These are phyloP conservation scores for Leccinum subrobustum DNA, from an alignment of 1,284 basidiomycete species.

Conservation along the genomic window DNA sequence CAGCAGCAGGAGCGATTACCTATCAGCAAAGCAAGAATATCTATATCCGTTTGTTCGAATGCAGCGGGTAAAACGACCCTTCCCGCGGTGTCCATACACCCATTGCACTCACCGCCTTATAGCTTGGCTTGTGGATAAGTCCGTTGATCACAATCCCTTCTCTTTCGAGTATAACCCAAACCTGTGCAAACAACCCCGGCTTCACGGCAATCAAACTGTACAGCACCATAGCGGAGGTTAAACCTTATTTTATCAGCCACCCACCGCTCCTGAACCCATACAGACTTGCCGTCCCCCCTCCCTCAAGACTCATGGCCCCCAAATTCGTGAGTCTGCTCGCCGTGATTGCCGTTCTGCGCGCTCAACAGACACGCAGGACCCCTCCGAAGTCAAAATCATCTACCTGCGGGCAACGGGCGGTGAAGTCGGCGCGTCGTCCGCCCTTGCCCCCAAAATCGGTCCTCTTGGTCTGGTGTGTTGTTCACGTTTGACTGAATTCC, in stretches of 20 bases:
- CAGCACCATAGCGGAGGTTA: conserved; percentile 47
- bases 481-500: not conserved
- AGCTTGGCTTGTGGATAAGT: conserved; percentile 21
- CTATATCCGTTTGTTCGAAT: conserved; percentile 77
- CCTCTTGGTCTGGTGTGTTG: conserved; percentile 93
- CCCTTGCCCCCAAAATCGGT: conserved; percentile 99
- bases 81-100: conserved; percentile 69
- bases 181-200: conserved; percentile 25
- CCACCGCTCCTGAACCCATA: not conserved
- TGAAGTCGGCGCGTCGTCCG: conserved; percentile 99
- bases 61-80: conserved; percentile 71
- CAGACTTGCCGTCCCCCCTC: conserved; percentile 1
- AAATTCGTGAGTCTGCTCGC: conserved; percentile 60
- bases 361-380: conserved; percentile 57
- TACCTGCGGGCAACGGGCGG: conserved; percentile 99
- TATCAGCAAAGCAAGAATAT: conserved; percentile 83
- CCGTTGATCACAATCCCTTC: no score
- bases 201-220: conserved; percentile 42
- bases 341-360: not conserved
- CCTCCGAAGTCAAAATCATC: conserved; percentile 97
- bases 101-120: conserved; percentile 54
- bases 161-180: conserved; percentile 17
- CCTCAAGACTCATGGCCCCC: conserved; percentile 60
- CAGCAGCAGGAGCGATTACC: conserved; percentile 45
- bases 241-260: conserved; percentile 49